Base-by-base conservation (phyloP, 805 yeast genomes). In the Kuraishia hungarica region DNA sequence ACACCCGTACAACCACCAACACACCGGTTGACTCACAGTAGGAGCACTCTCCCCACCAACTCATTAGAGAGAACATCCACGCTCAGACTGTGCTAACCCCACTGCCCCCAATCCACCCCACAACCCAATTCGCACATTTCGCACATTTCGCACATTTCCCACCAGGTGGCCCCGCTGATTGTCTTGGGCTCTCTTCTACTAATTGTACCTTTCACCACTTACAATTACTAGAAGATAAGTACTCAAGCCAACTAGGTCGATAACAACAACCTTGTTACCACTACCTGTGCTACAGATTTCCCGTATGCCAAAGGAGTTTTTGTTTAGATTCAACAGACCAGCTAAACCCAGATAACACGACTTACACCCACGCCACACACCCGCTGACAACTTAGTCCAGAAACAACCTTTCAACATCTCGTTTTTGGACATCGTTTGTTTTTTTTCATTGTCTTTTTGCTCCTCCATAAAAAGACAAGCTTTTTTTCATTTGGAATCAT, bases 331-430 rank as follows among this genome's bases (percentile, higher is more conserved):
- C 50, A 52, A 52, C 53, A 52, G 53, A 52, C 53, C 53, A 39
- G 53, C 53, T 24, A 52, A 52, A 46, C 53, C 71, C 55, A 63
- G 71, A 67, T 67, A 67, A 67, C 59, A 60, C 57, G 56, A 55
- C 57, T 51, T 54, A 58, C 60, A 57, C 60, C 60, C 58, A 48
- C 39, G 24, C 51, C 48, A 15, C 46, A 23, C 35, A 20, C 48
- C 35, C 39, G 15, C 47, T 22, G 48, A 46, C 53, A 8, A 19
- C 39, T 4, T 3, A 20, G 21, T 50, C 19, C 51, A 50, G 3
- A 5, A 28, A 48, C 26, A 21, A 8, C 22, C 13, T 8, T 22
- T 24, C 51, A 20, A 20, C 17, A 50, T 15, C 43, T 35, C 17
- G 6, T 35, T 35, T 13, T 35, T 35, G 43, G 43, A 35, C 52